Conservation (phyloP, 495 filamentous ascomycete genomes). For the Thermochaetoides thermophila region DNA sequence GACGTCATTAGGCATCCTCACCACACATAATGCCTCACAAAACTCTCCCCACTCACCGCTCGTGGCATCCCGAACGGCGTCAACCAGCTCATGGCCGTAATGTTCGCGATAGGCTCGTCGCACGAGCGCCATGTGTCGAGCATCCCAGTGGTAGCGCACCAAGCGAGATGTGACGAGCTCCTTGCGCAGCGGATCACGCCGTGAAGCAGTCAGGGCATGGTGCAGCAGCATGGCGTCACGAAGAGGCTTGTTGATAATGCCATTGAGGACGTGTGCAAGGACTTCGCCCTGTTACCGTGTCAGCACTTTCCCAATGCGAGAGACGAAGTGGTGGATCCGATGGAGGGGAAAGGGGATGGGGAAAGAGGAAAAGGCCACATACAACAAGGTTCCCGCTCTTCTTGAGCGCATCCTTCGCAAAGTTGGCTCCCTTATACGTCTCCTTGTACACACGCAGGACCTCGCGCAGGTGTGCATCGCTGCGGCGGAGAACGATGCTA, state of each 20-base stretch:
- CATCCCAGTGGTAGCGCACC: slow-evolving; percentile 76
- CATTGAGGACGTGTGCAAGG: slow-evolving; percentile 90
- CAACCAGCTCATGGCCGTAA: slow-evolving; percentile 55
- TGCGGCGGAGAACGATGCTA: slow-evolving; percentile 61
- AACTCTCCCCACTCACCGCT: slow-evolving; percentile 38
- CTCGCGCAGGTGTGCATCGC: slow-evolving; percentile 68
- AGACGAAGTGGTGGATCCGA: neutral
- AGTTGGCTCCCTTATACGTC: slow-evolving; percentile 50
- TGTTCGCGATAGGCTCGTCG: slow-evolving; percentile 56
- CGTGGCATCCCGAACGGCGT: slow-evolving; percentile 38
- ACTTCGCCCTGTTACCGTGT: slow-evolving; percentile 58
- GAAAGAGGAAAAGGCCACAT: slow-evolving; percentile 26
- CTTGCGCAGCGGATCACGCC: slow-evolving; percentile 51
- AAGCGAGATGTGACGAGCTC: slow-evolving; percentile 71
- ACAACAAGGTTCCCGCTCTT: slow-evolving; percentile 87
- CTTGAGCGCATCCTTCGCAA: slow-evolving; percentile 71
- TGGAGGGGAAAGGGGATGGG: neutral
- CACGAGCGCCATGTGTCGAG: slow-evolving; percentile 53
- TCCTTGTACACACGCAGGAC: slow-evolving; percentile 60
- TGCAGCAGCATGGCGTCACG: slow-evolving; percentile 90
- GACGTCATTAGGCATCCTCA: slow-evolving; percentile 39
- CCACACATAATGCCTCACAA: slow-evolving; percentile 37
- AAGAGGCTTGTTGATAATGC: slow-evolving; percentile 86
- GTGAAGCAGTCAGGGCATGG: slow-evolving; percentile 59
- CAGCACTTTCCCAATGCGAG: neutral